phyloP scores from a whole-genome alignment of 192 early-diverging fungal species.

The Irineochytrium annulatum region DNA sequence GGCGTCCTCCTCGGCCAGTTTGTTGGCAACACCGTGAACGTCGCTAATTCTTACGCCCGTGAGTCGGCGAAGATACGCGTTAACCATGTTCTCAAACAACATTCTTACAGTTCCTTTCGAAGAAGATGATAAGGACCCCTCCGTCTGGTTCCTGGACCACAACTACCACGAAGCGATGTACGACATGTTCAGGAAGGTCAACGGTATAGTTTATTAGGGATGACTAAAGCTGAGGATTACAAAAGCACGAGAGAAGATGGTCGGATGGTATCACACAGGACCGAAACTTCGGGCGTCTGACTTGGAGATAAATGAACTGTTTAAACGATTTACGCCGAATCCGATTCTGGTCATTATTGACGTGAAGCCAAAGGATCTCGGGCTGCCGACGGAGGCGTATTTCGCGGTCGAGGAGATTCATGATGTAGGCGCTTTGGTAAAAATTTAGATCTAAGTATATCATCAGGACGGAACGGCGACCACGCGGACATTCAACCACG shows the following conservation, averaged over 20 bases:
- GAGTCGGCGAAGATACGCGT: slow-evolving; percentile 18
- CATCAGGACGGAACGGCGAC: slow-evolving; percentile 95
- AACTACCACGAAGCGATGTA: slow-evolving; percentile 99
- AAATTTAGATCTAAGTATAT: neutral
- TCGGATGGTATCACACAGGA: slow-evolving; percentile 99
- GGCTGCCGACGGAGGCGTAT: slow-evolving; percentile 95
- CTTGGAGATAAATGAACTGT: slow-evolving; percentile 96
- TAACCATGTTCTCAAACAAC: too few relatives aligned
- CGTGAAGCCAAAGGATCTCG: slow-evolving; percentile 88
- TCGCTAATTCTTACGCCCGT: slow-evolving; percentile 98
- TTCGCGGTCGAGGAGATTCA: slow-evolving; percentile 97
- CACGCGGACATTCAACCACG: slow-evolving; percentile 95
- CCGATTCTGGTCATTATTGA: slow-evolving; percentile 97
- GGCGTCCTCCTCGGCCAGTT: slow-evolving; percentile 93
- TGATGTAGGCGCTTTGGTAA: slow-evolving; percentile 74
- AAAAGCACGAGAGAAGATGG: slow-evolving; percentile 88
- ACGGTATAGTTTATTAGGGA: slow-evolving; percentile 56
- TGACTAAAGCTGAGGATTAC: neutral
- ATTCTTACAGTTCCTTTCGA: slow-evolving; percentile 86
- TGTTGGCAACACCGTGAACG: slow-evolving; percentile 83
- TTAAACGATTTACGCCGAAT: slow-evolving; percentile 91
- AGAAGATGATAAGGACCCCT: slow-evolving; percentile 97
- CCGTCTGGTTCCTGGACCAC: slow-evolving; percentile 99
- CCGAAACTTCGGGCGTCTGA: slow-evolving; percentile 95
- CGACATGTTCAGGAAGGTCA: slow-evolving; percentile 99